These are phyloP conservation scores for Citrus glauca DNA, from an alignment of 345 rosid species.

Conservation along the genomic window DNA sequence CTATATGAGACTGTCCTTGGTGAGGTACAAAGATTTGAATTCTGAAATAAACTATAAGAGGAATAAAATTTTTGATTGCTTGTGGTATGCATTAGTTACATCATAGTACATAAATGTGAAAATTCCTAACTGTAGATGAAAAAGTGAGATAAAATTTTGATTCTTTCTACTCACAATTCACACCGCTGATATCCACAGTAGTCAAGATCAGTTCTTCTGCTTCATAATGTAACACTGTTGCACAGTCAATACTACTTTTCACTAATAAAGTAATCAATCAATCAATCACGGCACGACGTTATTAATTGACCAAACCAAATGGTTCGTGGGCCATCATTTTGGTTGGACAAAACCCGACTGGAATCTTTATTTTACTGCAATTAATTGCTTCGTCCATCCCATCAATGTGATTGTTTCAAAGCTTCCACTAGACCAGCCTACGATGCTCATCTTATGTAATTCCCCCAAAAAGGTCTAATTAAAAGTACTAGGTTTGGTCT, in stretches of 20 bases:
- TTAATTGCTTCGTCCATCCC: slow-evolving; percentile 6
- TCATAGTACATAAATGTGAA: slow-evolving; percentile 20
- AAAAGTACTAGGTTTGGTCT: slow-evolving; percentile 13
- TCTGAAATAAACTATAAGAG: slow-evolving; percentile 1
- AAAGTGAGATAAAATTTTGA: slow-evolving; percentile 5
- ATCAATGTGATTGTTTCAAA: slow-evolving; percentile 1
- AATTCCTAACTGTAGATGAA: slow-evolving; percentile 12
- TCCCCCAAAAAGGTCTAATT: background rate
- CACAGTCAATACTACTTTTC: background rate
- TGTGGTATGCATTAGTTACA: slow-evolving; percentile 7
- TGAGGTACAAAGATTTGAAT: background rate
- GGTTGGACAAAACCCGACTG: slow-evolving; percentile 4
- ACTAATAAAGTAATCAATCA: background rate
- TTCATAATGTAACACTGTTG: background rate
- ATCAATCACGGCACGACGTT: background rate
- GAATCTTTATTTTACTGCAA: background rate
- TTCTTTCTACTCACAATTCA: background rate
- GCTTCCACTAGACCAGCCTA: background rate
- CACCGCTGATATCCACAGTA: background rate
- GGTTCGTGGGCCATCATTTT: slow-evolving; percentile 8
- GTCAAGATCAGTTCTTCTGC: slow-evolving; percentile 11
- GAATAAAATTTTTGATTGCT: background rate
- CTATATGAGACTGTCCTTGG: background rate
- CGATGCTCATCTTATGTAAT: background rate
- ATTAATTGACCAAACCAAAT: slow-evolving; percentile 6